phyloP scores from a whole-genome alignment of 805 yeast species.

The Barnettozyma pratensis region DNA sequence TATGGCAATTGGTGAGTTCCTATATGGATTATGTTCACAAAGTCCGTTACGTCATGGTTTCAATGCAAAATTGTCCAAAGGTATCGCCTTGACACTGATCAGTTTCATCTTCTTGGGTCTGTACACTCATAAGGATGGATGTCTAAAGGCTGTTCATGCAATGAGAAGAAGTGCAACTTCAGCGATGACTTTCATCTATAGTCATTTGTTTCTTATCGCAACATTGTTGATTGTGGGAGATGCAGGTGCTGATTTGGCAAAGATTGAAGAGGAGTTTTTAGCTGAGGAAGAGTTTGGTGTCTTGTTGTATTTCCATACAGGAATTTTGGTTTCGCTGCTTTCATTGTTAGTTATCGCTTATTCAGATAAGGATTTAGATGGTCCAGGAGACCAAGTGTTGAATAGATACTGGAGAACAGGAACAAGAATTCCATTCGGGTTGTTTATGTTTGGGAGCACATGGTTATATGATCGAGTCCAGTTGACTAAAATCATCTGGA shows the following conservation, averaged over 20 bases:
- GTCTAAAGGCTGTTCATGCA: constrained; percentile 46
- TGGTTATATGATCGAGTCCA: constrained; percentile 31
- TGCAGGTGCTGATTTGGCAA: constrained; percentile 46
- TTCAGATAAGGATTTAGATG: constrained; percentile 41
- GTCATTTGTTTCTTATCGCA: constrained; percentile 49
- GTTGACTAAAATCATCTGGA: background rate
- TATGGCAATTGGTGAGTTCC: constrained; percentile 62
- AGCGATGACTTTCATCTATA: constrained; percentile 41
- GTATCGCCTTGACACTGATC: constrained; percentile 39
- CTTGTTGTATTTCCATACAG: constrained; percentile 48
- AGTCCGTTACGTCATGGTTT: constrained; percentile 44
- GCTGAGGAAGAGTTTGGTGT: constrained; percentile 34
- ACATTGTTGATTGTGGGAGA: constrained; percentile 52
- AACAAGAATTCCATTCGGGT: constrained; percentile 37
- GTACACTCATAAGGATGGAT: constrained; percentile 51
- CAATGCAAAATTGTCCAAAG: constrained; percentile 38
- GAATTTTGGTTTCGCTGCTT: constrained; percentile 40
- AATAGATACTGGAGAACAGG: constrained; percentile 35
- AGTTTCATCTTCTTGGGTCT: constrained; percentile 48
- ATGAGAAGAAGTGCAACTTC: constrained; percentile 41
- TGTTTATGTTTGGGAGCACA: constrained; percentile 35
- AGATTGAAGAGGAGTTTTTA: constrained; percentile 25
- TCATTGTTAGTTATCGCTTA: constrained; percentile 37
- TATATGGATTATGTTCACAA: constrained; percentile 46
- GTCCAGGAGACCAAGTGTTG: constrained; percentile 26